Conservation (phyloP, 202 grass and related monocot genomes). For the Cymbopogon flexuosus region DNA sequence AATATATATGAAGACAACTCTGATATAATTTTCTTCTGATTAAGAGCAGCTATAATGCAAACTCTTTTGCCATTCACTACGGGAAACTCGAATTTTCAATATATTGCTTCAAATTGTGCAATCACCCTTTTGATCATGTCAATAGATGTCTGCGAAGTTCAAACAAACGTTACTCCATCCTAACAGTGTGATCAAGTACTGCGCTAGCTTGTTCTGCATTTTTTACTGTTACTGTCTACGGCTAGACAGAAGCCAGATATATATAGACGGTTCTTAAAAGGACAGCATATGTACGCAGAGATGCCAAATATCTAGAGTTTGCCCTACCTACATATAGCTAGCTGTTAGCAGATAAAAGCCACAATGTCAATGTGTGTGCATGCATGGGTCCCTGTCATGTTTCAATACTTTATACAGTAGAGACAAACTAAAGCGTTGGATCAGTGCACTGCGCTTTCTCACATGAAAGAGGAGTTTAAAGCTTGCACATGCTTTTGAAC, state of each 20-base stretch:
- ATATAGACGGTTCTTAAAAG: not conserved
- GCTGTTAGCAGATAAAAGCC: slow-evolving; percentile 31
- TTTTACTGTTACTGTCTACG: not conserved
- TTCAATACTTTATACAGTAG: slow-evolving; percentile 34
- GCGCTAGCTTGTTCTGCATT: not conserved
- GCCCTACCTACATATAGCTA: slow-evolving; percentile 12
- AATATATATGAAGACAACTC: not conserved
- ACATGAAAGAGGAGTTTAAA: slow-evolving; percentile 23
- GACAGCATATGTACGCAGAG: not conserved
- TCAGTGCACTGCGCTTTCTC: slow-evolving; percentile 24
- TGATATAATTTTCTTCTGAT: not conserved
- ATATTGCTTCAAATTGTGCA: not conserved
- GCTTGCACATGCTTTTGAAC: slow-evolving; percentile 20
- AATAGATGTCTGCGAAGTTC: not conserved
- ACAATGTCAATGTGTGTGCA: not conserved
- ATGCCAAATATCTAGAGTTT: slow-evolving; percentile 14
- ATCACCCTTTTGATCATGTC: not conserved
- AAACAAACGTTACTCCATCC: not conserved
- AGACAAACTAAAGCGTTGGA: slow-evolving; percentile 33
- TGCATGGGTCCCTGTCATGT: slow-evolving; percentile 47
- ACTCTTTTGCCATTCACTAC: no score
- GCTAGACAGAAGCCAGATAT: not conserved
- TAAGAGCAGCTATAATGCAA: not conserved
- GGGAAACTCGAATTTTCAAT: no score
- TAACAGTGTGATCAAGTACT: not conserved